These are phyloP conservation scores for Lonicera japonica DNA, from an alignment of 129 eudicot genomes.

Conservation along the genomic window DNA sequence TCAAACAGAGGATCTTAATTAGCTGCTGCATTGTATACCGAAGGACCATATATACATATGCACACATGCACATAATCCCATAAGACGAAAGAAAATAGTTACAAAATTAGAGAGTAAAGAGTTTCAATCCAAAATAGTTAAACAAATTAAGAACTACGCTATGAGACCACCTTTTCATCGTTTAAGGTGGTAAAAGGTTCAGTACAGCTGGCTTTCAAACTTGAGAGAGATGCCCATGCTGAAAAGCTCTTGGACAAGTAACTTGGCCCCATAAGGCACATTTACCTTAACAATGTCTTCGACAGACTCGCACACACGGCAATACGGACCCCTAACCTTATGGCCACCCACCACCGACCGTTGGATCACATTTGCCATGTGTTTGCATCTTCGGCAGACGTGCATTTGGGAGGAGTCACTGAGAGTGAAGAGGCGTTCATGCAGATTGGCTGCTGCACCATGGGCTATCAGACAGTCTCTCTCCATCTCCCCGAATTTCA, in stretches of 20 bases:
- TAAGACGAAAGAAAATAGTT: too few species aligned
- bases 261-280: slow-evolving; percentile 88
- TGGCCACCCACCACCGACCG: slow-evolving; percentile 63
- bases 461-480: slow-evolving; percentile 80
- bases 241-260: slow-evolving; percentile 81
- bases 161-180: too few species aligned
- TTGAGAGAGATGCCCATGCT: slow-evolving; percentile 83
- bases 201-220: slow-evolving; percentile 62
- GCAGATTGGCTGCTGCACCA: slow-evolving; percentile 72
- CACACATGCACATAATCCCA: too few species aligned
- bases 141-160: too few species aligned
- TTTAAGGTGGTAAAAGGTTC: background rate
- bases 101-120: too few species aligned
- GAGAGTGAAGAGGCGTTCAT: slow-evolving; percentile 77
- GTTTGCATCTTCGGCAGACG: slow-evolving; percentile 68
- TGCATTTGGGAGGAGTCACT: slow-evolving; percentile 88
- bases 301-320: slow-evolving; percentile 72
- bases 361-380: slow-evolving; percentile 65
- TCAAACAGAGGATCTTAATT: too few species aligned
- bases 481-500: slow-evolving; percentile 89
- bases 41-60: too few species aligned
- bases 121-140: too few species aligned
- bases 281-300: slow-evolving; percentile 70
- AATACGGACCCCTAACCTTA: slow-evolving; percentile 81
- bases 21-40: too few species aligned